Conservation (phyloP, 2,329 filamentous ascomycete genomes). For the Macrophomina tecta region DNA sequence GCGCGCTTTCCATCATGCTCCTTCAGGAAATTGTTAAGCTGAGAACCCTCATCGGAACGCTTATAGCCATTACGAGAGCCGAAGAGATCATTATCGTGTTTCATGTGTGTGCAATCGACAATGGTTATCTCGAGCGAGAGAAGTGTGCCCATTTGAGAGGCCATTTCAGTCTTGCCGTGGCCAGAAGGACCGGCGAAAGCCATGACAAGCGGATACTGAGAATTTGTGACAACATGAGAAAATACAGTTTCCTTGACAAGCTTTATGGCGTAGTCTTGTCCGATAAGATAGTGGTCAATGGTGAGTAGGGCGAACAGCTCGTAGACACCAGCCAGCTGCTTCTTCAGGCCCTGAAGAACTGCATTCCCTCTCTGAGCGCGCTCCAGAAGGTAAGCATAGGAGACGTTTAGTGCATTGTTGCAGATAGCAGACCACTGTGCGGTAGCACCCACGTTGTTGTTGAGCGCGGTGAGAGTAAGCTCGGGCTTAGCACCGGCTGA, state of each 20-base stretch:
- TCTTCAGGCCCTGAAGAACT: neutral
- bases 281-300: conserved; percentile 45
- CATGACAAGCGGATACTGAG: conserved; percentile 43
- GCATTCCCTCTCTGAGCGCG: neutral
- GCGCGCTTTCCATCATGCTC: conserved; percentile 42
- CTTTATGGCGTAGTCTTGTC: conserved; percentile 40
- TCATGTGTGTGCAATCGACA: conserved; percentile 51
- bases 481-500: neutral
- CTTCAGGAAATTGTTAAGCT: conserved; percentile 57
- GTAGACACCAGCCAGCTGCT: conserved; percentile 24
- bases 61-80: conserved; percentile 47
- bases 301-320: conserved; percentile 36
- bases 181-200: conserved; percentile 54
- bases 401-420: neutral
- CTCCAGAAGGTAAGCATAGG: conserved; percentile 17
- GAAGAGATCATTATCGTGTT: conserved; percentile 50
- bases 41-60: conserved; percentile 46
- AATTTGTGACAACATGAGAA: conserved; percentile 39
- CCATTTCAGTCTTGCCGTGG: conserved; percentile 59
- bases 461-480: neutral
- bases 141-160: conserved; percentile 49
- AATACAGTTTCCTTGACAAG: conserved; percentile 37
- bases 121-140: conserved; percentile 45
- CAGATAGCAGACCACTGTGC: neutral
- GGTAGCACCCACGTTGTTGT: neutral